phyloP scores from a whole-genome alignment of 495 filamentous ascomycete genomes.

The Tuber microsphaerosporum region DNA sequence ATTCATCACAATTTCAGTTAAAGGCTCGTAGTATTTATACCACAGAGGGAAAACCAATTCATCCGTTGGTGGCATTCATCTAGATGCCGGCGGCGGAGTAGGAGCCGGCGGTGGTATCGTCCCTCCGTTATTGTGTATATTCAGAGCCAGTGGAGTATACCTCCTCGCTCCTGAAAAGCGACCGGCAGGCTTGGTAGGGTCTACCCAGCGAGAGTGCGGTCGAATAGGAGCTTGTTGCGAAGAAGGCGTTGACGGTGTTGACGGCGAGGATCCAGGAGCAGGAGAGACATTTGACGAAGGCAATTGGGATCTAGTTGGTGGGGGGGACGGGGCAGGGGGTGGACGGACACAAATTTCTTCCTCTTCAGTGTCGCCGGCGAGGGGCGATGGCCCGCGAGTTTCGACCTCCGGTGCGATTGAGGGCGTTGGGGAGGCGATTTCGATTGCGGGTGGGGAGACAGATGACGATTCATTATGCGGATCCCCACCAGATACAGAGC shows the following conservation, averaged over 20 bases:
- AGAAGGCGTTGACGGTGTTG: neutral
- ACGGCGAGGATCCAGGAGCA: neutral
- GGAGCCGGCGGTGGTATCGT: neutral
- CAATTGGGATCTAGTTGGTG: neutral
- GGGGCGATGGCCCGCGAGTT: neutral
- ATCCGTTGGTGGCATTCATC: neutral
- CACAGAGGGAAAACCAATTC: neutral
- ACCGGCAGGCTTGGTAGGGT: neutral
- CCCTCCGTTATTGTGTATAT: neutral
- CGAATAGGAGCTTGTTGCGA: neutral
- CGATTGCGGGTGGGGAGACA: neutral
- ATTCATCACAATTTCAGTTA: neutral
- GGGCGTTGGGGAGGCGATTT: neutral
- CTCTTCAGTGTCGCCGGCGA: neutral
- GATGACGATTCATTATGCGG: neutral
- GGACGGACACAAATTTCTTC: neutral
- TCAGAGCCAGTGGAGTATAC: neutral
- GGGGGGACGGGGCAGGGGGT: neutral
- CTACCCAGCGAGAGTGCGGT: neutral
- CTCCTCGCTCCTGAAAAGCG: neutral
- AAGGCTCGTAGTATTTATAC: neutral
- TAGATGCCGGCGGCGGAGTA: neutral
- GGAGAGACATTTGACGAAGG: conserved; percentile 2
- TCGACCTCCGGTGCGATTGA: neutral
- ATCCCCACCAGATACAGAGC: neutral